A percentile compares a stretch with the other conserved stretches of the same genome.
Conservation (phyloP, 2,329 filamentous ascomycete genomes). For the Thielaviopsis punctulata region DNA sequence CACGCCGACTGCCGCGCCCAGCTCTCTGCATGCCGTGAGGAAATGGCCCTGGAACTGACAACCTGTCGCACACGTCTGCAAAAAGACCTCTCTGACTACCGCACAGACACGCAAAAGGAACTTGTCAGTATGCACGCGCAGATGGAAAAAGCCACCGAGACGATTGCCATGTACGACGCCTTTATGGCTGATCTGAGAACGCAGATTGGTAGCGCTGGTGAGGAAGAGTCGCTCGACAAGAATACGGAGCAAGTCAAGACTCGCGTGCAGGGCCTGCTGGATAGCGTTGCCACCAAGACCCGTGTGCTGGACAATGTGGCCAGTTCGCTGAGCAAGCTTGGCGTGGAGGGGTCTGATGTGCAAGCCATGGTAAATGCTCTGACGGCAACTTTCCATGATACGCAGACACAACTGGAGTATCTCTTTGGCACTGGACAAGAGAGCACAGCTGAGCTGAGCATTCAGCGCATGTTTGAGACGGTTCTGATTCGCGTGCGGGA, state of each 20-base stretch:
- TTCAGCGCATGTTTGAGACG: slow-evolving; percentile 30
- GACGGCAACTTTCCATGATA: slow-evolving; percentile 32
- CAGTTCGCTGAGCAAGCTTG: slow-evolving; percentile 28
- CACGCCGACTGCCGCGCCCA: slow-evolving; percentile 14
- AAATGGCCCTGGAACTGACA: neutral
- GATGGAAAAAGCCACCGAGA: slow-evolving; percentile 28
- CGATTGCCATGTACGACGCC: slow-evolving; percentile 29
- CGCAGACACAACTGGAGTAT: slow-evolving; percentile 44
- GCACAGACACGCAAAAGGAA: slow-evolving; percentile 25
- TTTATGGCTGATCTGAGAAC: slow-evolving; percentile 23
- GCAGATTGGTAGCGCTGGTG: slow-evolving; percentile 18
- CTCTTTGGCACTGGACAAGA: slow-evolving; percentile 40
- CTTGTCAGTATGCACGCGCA: slow-evolving; percentile 31
- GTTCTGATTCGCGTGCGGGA: slow-evolving; percentile 32
- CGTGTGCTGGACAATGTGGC: slow-evolving; percentile 29
- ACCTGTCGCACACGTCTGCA: neutral
- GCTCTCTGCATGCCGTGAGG: neutral
- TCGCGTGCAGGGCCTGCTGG: slow-evolving; percentile 26
- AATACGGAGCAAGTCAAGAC: slow-evolving; percentile 21
- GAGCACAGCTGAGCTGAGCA: slow-evolving; percentile 32
- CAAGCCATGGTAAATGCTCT: slow-evolving; percentile 32
- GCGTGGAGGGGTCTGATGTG: slow-evolving; percentile 32
- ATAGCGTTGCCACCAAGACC: slow-evolving; percentile 30
- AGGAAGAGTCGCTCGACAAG: slow-evolving; percentile 1
- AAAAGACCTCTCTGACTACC: neutral